These are phyloP conservation scores for Beauveria bassiana DNA, from an alignment of 2,329 filamentous ascomycete species.

Conservation along the genomic window DNA sequence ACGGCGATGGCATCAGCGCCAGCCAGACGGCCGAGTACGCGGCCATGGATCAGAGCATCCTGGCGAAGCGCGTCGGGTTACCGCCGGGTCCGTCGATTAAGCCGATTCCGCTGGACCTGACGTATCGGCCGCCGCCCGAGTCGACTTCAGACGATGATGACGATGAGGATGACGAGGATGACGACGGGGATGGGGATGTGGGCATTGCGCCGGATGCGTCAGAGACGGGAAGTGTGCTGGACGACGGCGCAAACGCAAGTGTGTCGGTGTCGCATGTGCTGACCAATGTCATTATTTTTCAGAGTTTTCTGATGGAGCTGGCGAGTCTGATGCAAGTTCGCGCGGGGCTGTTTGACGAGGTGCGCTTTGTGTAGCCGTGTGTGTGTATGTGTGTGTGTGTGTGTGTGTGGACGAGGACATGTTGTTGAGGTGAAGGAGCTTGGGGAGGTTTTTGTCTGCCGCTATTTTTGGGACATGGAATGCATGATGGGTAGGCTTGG, in stretches of 20 bases:
- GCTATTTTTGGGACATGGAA: too few species aligned
- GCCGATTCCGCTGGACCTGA: conserved; percentile 40
- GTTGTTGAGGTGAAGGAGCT: too few species aligned
- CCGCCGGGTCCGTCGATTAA: conserved; percentile 35
- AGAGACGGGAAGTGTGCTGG: conserved; percentile 18
- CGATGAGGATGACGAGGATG: conserved; percentile 16
- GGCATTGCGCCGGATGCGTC: conserved; percentile 19
- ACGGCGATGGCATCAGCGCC: conserved; percentile 27
- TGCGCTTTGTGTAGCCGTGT: conserved; percentile 42
- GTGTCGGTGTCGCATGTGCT: conserved; percentile 70
- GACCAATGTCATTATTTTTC: conserved; percentile 71
- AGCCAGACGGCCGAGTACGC: conserved; percentile 53
- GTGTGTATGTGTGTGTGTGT: too few species aligned
- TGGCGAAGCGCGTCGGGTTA: conserved; percentile 46
- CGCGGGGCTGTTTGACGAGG: conserved; percentile 68
- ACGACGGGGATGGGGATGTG: conserved; percentile 13
- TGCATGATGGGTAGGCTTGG: too few species aligned
- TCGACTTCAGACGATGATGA: conserved; percentile 10
- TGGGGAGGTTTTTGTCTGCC: too few species aligned
- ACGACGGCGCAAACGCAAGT: conserved; percentile 25
- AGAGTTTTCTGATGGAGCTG: conserved; percentile 73
- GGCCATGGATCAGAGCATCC: conserved; percentile 56
- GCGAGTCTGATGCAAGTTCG: conserved; percentile 68
- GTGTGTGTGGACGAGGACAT: too few species aligned
- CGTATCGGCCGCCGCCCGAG: conserved; percentile 12